phyloP scores from a whole-genome alignment of 345 rosid genomes.

The Citrus reticulata region DNA sequence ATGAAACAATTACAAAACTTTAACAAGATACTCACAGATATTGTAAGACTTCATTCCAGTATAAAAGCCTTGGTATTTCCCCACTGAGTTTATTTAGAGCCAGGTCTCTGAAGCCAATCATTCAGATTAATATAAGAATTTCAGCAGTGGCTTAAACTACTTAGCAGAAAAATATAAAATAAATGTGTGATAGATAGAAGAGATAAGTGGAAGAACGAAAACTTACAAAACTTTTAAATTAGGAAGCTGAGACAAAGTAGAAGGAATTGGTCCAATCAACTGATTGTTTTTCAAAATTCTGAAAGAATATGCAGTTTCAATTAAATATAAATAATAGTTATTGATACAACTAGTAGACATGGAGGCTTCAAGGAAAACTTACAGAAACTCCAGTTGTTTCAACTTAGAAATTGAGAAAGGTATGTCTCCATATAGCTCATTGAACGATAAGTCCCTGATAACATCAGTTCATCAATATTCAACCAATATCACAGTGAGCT shows the following conservation, averaged over 20 bases:
- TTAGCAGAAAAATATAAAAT: not conserved
- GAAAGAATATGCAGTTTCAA: conserved; percentile 3
- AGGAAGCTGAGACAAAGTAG: conserved; percentile 91
- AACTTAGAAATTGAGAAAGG: conserved; percentile 88
- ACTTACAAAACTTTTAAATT: conserved; percentile 83
- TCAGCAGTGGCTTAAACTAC: not conserved
- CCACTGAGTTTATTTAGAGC: conserved; percentile 89
- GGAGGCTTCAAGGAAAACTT: conserved; percentile 29
- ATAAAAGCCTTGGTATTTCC: conserved; percentile 94
- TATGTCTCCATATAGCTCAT: conserved; percentile 84
- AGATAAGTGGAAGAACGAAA: not conserved
- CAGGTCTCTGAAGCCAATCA: conserved; percentile 55
- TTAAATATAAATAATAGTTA: not conserved
- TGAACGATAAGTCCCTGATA: conserved; percentile 78
- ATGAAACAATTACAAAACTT: not conserved
- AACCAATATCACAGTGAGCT: not conserved
- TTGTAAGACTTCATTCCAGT: conserved; percentile 98
- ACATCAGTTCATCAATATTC: conserved; percentile 15
- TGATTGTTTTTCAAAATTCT: conserved; percentile 84
- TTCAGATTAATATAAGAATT: not conserved
- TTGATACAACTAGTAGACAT: not conserved
- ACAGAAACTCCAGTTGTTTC: conserved; percentile 78
- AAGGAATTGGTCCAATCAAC: conserved; percentile 87
- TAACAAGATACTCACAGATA: conserved; percentile 64
- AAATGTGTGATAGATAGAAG: not conserved